Evolutionary conservation across 1,284 basidiomycete genomes (phyloP).

Genomic region (Leucoagaricus sp.): DNA sequence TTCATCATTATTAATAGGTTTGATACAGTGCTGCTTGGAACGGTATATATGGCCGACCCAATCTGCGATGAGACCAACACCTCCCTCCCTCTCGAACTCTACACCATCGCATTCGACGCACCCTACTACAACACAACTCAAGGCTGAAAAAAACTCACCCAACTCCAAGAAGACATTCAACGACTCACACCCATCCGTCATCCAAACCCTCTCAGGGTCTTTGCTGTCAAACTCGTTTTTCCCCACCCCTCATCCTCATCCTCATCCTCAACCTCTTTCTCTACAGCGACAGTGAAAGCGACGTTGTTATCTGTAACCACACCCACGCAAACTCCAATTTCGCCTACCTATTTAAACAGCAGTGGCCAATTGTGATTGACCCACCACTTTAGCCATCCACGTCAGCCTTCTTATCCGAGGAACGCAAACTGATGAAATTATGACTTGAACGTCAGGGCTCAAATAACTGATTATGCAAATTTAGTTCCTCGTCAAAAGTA

Average conservation of each 20-base stretch:
- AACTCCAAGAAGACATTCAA: slow-evolving; percentile 65
- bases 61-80: slow-evolving; percentile 60
- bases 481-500: slow-evolving; percentile 27
- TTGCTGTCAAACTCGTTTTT: slow-evolving; percentile 63
- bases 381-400: slow-evolving; percentile 74
- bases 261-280: too few species aligned
- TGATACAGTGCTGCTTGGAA: slow-evolving; percentile 9
- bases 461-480: slow-evolving; percentile 80
- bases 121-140: slow-evolving; percentile 67
- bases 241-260: slow-evolving; percentile 35
- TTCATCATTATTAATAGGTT: not conserved
- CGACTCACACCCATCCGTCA: slow-evolving; percentile 59
- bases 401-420: slow-evolving; percentile 78
- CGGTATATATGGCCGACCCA: slow-evolving; percentile 69
- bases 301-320: too few species aligned
- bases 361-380: slow-evolving; percentile 72
- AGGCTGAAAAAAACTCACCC: slow-evolving; percentile 70
- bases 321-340: too few species aligned
- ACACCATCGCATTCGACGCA: slow-evolving; percentile 62
- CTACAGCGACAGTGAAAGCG: too few species aligned
- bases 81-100: slow-evolving; percentile 63
- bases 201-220: slow-evolving; percentile 58
- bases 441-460: slow-evolving; percentile 84
- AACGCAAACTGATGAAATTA: slow-evolving; percentile 79
- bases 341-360: slow-evolving; percentile 44